Percentiles rank a stretch among this genome's conserved stretches.
phyloP scores from a whole-genome alignment of 352 stramenopile genomes.

The Pythium aphanidermatum region DNA sequence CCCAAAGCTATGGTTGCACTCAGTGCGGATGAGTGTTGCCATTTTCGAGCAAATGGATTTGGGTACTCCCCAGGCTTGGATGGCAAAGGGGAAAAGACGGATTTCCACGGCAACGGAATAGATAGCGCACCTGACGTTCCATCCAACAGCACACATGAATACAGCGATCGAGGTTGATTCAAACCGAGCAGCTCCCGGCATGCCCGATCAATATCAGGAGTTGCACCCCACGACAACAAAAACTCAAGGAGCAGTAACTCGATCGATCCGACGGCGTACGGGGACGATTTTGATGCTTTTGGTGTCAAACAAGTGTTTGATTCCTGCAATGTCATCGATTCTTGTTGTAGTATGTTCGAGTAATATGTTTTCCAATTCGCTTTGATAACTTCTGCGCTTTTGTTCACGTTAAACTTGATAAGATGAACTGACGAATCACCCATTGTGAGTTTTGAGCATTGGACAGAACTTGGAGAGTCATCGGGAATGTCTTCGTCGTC shows the following conservation, averaged over 20 bases:
- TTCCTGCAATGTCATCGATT: too few species aligned
- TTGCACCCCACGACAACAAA: slow-evolving; percentile 66
- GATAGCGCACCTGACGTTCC: slow-evolving; percentile 49
- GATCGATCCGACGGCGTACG: slow-evolving; percentile 63
- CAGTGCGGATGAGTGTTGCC: slow-evolving; percentile 67
- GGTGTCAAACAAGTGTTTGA: background rate
- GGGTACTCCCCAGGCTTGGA: background rate
- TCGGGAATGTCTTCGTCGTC: slow-evolving; percentile 5
- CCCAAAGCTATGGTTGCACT: slow-evolving; percentile 61
- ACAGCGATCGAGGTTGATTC: slow-evolving; percentile 37
- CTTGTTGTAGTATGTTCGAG: slow-evolving; percentile 7
- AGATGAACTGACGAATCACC: slow-evolving; percentile 51
- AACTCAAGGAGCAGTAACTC: slow-evolving; percentile 68
- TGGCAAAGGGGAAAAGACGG: slow-evolving; percentile 10
- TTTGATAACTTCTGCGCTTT: slow-evolving; percentile 64
- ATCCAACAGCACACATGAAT: slow-evolving; percentile 65
- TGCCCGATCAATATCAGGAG: slow-evolving; percentile 57
- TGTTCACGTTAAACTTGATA: slow-evolving; percentile 58
- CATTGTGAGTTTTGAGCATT: slow-evolving; percentile 48
- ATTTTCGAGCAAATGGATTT: slow-evolving; percentile 50
- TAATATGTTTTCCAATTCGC: slow-evolving; percentile 65
- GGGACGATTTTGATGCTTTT: slow-evolving; percentile 7
- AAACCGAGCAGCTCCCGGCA: slow-evolving; percentile 55
- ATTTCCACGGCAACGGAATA: slow-evolving; percentile 61
- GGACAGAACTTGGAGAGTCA: slow-evolving; percentile 17